A percentile compares a stretch with the other conserved stretches of the same genome.
phyloP scores from a whole-genome alignment of 2,329 filamentous ascomycete species.

The Beauveria sp. region DNA sequence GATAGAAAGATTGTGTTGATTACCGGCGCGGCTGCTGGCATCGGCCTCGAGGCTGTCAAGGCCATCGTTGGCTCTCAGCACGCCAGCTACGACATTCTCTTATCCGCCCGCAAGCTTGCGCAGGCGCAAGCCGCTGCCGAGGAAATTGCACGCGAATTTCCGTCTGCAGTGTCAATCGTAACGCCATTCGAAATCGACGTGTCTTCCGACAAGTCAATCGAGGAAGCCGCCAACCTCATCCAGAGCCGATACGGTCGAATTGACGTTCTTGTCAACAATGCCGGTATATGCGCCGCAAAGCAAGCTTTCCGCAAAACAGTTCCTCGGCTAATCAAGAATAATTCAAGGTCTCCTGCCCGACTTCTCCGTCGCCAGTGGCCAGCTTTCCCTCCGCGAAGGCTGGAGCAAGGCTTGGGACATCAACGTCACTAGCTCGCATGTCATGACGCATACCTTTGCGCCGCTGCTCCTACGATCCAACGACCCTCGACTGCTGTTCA shows the following conservation, averaged over 20 bases:
- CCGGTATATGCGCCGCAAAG: slow-evolving; percentile 18
- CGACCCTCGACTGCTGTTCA: slow-evolving; percentile 39
- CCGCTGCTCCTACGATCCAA: slow-evolving; percentile 36
- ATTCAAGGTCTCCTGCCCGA: slow-evolving; percentile 32
- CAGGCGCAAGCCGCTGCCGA: slow-evolving; percentile 44
- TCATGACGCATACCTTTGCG: slow-evolving; percentile 31
- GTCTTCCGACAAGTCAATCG: slow-evolving; percentile 44
- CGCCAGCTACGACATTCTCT: slow-evolving; percentile 43
- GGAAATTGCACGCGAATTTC: slow-evolving; percentile 31
- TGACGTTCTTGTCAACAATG: slow-evolving; percentile 41
- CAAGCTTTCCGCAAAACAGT: neutral
- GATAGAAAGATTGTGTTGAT: slow-evolving; percentile 35
- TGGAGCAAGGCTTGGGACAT: slow-evolving; percentile 37
- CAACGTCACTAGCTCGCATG: slow-evolving; percentile 38
- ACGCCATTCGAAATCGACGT: slow-evolving; percentile 46
- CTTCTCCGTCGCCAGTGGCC: slow-evolving; percentile 15
- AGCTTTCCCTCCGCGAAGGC: slow-evolving; percentile 27
- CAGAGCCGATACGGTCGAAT: slow-evolving; percentile 34
- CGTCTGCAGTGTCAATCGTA: slow-evolving; percentile 33
- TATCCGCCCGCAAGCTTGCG: slow-evolving; percentile 44
- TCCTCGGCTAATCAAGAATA: neutral
- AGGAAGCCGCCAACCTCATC: slow-evolving; percentile 36
- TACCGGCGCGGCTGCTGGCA: slow-evolving; percentile 54
- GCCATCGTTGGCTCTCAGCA: slow-evolving; percentile 39
- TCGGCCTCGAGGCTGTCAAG: slow-evolving; percentile 52